phyloP scores from a whole-genome alignment of 1,284 basidiomycete genomes.

The Sphagnurus paluster region DNA sequence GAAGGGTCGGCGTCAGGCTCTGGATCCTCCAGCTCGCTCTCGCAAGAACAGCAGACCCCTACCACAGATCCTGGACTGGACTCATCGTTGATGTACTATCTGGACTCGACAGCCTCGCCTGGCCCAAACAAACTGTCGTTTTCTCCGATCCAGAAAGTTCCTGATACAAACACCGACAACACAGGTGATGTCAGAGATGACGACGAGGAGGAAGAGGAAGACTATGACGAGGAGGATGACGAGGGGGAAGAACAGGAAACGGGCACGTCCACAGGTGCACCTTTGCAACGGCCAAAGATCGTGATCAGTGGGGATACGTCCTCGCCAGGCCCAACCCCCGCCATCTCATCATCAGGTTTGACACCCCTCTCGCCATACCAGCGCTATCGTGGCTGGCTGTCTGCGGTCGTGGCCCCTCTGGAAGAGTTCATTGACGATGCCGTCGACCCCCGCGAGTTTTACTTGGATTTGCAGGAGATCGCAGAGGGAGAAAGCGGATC shows the following conservation, averaged over 20 bases:
- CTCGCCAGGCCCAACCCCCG: conserved; percentile 12
- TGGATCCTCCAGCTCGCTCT: conserved; percentile 35
- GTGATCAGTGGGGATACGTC: conserved; percentile 25
- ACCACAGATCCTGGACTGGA: conserved; percentile 34
- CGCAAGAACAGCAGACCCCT: conserved; percentile 38
- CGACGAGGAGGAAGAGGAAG: conserved; percentile 8
- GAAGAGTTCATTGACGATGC: conserved; percentile 62
- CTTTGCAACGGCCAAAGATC: conserved; percentile 29
- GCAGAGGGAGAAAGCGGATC: conserved; percentile 79
- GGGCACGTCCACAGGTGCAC: conserved; percentile 16
- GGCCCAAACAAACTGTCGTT: conserved; percentile 20
- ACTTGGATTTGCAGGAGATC: conserved; percentile 67
- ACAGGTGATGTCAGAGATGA: conserved; percentile 35
- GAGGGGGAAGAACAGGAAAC: conserved; percentile 24
- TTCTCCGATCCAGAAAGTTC: conserved; percentile 25
- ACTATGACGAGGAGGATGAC: conserved; percentile 9
- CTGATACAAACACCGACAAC: conserved; percentile 35
- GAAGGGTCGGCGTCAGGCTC: conserved; percentile 36
- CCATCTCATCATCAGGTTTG: conserved; percentile 19
- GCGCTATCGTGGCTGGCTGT: conserved; percentile 54
- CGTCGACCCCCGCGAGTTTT: conserved; percentile 60
- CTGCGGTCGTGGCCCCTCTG: conserved; percentile 59
- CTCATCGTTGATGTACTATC: conserved; percentile 34
- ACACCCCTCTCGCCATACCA: conserved; percentile 41
- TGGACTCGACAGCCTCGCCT: conserved; percentile 28